Conservation (phyloP, 345 rosid genomes). For the Sonneratia caseolaris region DNA sequence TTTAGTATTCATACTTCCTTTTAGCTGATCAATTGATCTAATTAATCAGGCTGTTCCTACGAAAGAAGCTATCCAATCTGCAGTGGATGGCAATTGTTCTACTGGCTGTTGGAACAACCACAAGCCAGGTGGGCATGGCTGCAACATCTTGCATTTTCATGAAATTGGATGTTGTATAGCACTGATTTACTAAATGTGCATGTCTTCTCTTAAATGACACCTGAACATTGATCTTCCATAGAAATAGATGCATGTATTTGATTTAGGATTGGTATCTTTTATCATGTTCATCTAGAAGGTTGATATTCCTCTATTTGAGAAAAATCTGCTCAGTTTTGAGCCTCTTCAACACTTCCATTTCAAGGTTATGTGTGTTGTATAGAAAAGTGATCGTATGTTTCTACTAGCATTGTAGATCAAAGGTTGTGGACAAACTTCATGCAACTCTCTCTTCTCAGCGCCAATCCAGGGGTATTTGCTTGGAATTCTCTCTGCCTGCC, state of each 20-base stretch:
- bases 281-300: background rate
- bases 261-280: background rate
- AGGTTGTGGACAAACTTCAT: conserved; percentile 80
- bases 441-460: conserved; percentile 80
- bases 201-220: background rate
- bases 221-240: background rate
- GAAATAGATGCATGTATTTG: background rate
- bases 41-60: conserved; percentile 47
- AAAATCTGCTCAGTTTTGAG: background rate
- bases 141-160: background rate
- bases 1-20: too few relatives aligned
- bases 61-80: conserved; percentile 55
- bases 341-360: background rate
- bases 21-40: background rate
- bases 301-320: background rate
- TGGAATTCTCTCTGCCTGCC: conserved; percentile 76
- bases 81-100: conserved; percentile 86
- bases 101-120: conserved; percentile 89
- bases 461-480: conserved; percentile 88
- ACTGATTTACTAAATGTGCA: background rate
- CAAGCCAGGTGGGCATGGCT: conserved; percentile 58
- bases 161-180: background rate
- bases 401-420: conserved; percentile 42
- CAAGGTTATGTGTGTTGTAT: background rate
- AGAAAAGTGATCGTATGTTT: conserved; percentile 1